A percentile compares a stretch with the other conserved stretches of the same genome.
phyloP scores from a whole-genome alignment of 2,329 filamentous ascomycete genomes.

The Trichoderma sp. region DNA sequence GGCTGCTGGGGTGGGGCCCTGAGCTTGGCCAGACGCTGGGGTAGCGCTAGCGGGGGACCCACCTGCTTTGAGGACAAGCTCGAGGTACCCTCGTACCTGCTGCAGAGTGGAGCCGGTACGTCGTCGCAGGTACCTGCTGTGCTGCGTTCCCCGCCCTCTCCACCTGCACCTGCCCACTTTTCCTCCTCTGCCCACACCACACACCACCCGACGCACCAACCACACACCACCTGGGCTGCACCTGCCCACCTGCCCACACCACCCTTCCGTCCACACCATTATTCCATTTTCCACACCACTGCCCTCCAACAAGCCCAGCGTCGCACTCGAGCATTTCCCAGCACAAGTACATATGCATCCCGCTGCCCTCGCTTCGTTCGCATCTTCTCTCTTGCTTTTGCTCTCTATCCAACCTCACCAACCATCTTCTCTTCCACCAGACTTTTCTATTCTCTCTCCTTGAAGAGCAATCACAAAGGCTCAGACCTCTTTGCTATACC shows the following conservation, averaged over 20 bases:
- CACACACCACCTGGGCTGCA: too few species aligned
- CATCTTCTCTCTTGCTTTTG: slow-evolving; percentile 26
- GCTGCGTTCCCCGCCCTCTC: slow-evolving; percentile 29
- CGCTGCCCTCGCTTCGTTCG: slow-evolving; percentile 30
- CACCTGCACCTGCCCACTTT: neutral
- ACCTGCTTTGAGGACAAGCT: neutral
- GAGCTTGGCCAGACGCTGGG: slow-evolving; percentile 4
- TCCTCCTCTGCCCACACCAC: slow-evolving; percentile 18
- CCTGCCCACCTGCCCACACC: neutral
- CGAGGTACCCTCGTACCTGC: neutral
- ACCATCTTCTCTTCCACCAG: neutral
- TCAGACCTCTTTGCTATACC: neutral
- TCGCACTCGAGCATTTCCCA: slow-evolving; percentile 8
- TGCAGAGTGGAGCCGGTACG: neutral
- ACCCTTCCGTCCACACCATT: neutral
- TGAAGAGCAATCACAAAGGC: slow-evolving; percentile 14
- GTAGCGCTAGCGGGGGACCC: slow-evolving; percentile 1
- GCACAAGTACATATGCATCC: slow-evolving; percentile 33
- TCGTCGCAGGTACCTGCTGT: slow-evolving; percentile 18
- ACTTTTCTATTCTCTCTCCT: slow-evolving; percentile 14
- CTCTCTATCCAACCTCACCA: neutral
- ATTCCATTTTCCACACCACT: too few species aligned
- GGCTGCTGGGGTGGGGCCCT: neutral
- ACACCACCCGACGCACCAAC: neutral
- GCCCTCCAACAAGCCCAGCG: neutral